A percentile compares a stretch with the other conserved stretches of the same genome.
These are phyloP conservation scores for Brassica napus DNA, from an alignment of 345 rosid species.

Conservation along the genomic window Da-Ae NC_063452.1:2820501-2821000, in stretches of 20 bases:
- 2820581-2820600: too few relatives aligned
- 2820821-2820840: constrained; percentile 3
- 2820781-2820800: constrained; percentile 17
- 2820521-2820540: too few relatives aligned
- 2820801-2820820: constrained; percentile 17
- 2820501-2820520: too few relatives aligned
- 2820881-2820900: constrained; percentile 8
- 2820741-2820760: neutral
- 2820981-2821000: neutral
- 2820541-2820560: too few relatives aligned
- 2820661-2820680: too few relatives aligned
- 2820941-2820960: constrained; percentile 1
- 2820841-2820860: constrained; percentile 13
- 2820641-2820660: too few relatives aligned
- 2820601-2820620: too few relatives aligned
- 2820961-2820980: constrained; percentile 1
- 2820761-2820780: neutral
- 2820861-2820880: constrained; percentile 21
- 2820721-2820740: too few relatives aligned
- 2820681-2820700: too few relatives aligned
- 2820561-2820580: too few relatives aligned
- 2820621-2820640: too few relatives aligned
- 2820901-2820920: constrained; percentile 12
- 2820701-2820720: too few relatives aligned
- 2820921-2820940: neutral